Conservation (phyloP, 2,329 filamentous ascomycete species). For the Penicillium sp. region DNA sequence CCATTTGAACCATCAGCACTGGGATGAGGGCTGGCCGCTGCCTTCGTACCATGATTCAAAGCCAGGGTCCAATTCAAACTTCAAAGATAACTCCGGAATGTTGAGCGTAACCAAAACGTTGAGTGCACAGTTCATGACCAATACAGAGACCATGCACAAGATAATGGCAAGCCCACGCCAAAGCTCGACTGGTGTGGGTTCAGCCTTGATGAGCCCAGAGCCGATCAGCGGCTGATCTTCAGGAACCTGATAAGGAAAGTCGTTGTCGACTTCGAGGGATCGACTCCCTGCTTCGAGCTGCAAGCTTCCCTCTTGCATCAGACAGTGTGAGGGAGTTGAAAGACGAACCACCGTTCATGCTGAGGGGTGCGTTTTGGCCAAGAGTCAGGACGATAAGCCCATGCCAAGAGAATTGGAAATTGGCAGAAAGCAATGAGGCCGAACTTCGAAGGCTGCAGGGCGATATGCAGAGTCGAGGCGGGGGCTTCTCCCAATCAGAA, state of each 20-base stretch:
- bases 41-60: constrained; percentile 7
- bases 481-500: background rate
- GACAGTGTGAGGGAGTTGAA: background rate
- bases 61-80: background rate
- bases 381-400: background rate
- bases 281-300: background rate
- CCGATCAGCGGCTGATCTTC: constrained; percentile 9
- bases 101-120: constrained; percentile 2
- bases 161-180: background rate
- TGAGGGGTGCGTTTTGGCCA: background rate
- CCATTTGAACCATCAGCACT: background rate
- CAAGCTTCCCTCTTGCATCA: background rate
- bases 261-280: background rate
- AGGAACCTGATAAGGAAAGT: background rate
- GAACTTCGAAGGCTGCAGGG: background rate
- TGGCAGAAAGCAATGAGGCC: background rate
- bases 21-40: too few relatives aligned
- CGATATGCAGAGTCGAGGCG: background rate
- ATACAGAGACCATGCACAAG: background rate
- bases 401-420: background rate
- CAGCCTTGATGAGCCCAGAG: background rate
- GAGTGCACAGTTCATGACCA: background rate
- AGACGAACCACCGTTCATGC: too few relatives aligned
- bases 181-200: background rate
- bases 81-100: background rate